Evolutionary conservation across 2,329 filamentous ascomycete genomes (phyloP).

Genomic region (Elsinoe necatrix): DNA sequence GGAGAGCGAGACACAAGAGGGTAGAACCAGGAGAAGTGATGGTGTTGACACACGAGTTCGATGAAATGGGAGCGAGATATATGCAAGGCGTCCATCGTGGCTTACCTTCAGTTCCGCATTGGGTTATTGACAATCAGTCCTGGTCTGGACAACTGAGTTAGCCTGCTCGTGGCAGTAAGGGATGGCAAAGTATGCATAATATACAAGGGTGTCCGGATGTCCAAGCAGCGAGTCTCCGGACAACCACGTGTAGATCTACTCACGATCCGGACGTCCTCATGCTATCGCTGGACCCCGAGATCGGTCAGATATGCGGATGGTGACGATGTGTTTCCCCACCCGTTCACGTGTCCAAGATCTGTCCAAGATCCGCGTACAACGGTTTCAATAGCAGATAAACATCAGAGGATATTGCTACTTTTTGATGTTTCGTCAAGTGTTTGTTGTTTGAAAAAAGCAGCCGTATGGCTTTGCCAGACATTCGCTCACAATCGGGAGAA

Average conservation of each 20-base stretch:
- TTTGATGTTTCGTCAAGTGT: no score
- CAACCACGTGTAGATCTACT: background rate
- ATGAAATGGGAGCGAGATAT: background rate
- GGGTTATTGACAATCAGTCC: background rate
- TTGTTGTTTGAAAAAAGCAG: no score
- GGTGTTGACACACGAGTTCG: background rate
- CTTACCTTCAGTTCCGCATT: slow-evolving; percentile 3
- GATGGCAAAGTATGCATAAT: background rate
- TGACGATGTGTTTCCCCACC: background rate
- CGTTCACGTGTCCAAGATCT: background rate
- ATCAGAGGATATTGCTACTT: no score
- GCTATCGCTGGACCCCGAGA: background rate
- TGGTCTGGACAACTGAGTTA: background rate
- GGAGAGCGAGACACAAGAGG: background rate
- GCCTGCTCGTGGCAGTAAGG: background rate
- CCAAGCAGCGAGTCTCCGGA: background rate
- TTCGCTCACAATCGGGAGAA: no score
- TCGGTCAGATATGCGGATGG: background rate
- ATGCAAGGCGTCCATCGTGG: slow-evolving; percentile 10
- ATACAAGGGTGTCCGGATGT: background rate
- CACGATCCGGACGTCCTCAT: background rate
- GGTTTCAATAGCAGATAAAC: no score
- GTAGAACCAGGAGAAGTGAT: background rate
- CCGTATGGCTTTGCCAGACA: no score
- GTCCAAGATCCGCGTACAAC: no score